Conservation (phyloP, 2,329 filamentous ascomycete species). For the Coniochaeta hoffmannii region DNA sequence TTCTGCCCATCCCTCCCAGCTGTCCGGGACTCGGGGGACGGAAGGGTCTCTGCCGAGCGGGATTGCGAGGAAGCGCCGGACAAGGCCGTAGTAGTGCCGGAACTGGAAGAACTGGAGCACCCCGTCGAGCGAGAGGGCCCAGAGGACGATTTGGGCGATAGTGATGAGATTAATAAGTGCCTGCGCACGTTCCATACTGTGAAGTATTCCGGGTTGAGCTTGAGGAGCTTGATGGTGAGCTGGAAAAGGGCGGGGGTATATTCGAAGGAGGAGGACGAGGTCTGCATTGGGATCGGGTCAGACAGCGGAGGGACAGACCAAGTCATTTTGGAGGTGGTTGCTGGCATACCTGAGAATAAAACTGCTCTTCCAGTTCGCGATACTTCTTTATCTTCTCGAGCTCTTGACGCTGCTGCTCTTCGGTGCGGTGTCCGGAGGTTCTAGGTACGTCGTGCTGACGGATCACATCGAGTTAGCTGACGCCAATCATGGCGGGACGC, state of each 20-base stretch:
- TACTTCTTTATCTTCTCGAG: conserved; percentile 70
- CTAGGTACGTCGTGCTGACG: conserved; percentile 77
- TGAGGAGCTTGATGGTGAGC: conserved; percentile 65
- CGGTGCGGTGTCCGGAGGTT: conserved; percentile 53
- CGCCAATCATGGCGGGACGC: conserved; percentile 5
- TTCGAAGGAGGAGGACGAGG: conserved; percentile 28
- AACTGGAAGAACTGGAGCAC: conserved; percentile 46
- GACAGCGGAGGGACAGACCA: no score
- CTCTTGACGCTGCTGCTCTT: conserved; percentile 65
- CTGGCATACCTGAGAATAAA: conserved; percentile 58
- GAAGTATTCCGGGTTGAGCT: conserved; percentile 81
- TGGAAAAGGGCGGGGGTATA: conserved; percentile 52
- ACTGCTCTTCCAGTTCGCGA: conserved; percentile 58
- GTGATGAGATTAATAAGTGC: conserved; percentile 53
- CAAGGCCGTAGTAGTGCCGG: conserved; percentile 52
- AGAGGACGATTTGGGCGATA: conserved; percentile 46
- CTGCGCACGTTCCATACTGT: conserved; percentile 88
- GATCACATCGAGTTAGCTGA: background rate
- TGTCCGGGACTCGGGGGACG: conserved; percentile 29
- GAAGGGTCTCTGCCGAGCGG: background rate
- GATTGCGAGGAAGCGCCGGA: conserved; percentile 46
- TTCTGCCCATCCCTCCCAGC: conserved; percentile 37
- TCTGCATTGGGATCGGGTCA: conserved; percentile 20
- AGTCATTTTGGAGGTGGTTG: no score
- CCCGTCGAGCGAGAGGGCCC: conserved; percentile 46